phyloP scores from a whole-genome alignment of 140 eudicot genomes.

The Cichorium intybus region DNA sequence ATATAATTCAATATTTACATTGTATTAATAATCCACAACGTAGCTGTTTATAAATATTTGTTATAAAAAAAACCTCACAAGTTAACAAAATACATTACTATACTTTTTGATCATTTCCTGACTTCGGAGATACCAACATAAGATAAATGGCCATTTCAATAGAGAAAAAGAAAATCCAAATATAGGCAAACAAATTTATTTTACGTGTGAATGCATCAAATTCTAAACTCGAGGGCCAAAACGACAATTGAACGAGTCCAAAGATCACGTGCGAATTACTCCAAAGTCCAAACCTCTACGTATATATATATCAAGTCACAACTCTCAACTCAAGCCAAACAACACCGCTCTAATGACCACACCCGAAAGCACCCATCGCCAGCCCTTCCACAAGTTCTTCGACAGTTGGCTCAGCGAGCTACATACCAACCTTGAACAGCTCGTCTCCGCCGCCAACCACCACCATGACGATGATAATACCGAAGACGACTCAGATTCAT shows the following conservation, averaged over 20 bases:
- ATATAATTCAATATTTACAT: too few species aligned
- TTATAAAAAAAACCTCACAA: too few species aligned
- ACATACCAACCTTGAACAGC: conserved; percentile 15
- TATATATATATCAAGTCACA: not conserved
- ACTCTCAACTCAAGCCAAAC: not conserved
- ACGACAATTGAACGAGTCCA: not conserved
- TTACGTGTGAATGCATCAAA: not conserved
- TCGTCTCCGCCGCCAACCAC: conserved; percentile 19
- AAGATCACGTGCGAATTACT: not conserved
- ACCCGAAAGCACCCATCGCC: not conserved
- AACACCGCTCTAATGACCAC: not conserved
- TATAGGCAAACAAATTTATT: too few species aligned
- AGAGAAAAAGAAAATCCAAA: too few species aligned
- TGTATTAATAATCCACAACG: too few species aligned
- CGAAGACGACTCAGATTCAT: conserved; percentile 1
- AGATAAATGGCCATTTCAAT: too few species aligned
- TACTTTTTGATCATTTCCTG: too few species aligned
- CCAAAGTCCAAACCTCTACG: not conserved
- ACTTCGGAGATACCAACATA: too few species aligned
- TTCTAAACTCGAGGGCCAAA: not conserved
- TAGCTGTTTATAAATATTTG: too few species aligned
- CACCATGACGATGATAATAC: not conserved
- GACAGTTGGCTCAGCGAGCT: conserved; percentile 27
- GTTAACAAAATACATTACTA: too few species aligned
- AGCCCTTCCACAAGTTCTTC: conserved; percentile 24